phyloP scores from a whole-genome alignment of 345 rosid species.

The Gossypium longicalyx region DNA sequence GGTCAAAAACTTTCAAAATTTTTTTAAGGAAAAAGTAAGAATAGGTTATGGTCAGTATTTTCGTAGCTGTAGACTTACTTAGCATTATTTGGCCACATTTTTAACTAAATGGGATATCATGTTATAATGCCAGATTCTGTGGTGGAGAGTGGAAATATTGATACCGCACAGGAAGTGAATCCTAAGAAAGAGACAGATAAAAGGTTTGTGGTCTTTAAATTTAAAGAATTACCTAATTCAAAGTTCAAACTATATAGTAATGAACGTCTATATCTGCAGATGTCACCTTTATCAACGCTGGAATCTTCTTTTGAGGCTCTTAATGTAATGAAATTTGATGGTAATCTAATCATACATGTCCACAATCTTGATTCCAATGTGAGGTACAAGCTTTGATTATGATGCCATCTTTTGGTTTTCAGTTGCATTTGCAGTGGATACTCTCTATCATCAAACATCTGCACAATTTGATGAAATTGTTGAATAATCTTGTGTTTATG shows the following conservation, averaged over 20 bases:
- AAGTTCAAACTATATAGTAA: constrained; percentile 19
- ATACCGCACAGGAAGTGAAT: constrained; percentile 42
- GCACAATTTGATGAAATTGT: constrained; percentile 89
- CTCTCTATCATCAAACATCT: constrained; percentile 91
- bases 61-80: constrained; percentile 4
- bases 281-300: constrained; percentile 74
- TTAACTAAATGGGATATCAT: constrained; percentile 16
- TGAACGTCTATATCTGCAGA: constrained; percentile 43
- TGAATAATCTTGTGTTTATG: constrained; percentile 85
- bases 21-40: background rate
- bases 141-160: constrained; percentile 38
- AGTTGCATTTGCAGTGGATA: constrained; percentile 97
- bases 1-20: background rate
- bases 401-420: constrained; percentile 24
- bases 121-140: constrained; percentile 34
- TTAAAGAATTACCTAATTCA: background rate
- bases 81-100: constrained; percentile 5
- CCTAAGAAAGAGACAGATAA: constrained; percentile 61
- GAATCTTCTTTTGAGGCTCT: constrained; percentile 83
- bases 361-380: constrained; percentile 11
- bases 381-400: constrained; percentile 16
- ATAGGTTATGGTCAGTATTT: background rate
- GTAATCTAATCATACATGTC: constrained; percentile 31
- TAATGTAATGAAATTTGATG: constrained; percentile 83
- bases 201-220: constrained; percentile 44